Conservation (phyloP, 257 asterid genomes). For the Scutellaria baicalensis region DNA sequence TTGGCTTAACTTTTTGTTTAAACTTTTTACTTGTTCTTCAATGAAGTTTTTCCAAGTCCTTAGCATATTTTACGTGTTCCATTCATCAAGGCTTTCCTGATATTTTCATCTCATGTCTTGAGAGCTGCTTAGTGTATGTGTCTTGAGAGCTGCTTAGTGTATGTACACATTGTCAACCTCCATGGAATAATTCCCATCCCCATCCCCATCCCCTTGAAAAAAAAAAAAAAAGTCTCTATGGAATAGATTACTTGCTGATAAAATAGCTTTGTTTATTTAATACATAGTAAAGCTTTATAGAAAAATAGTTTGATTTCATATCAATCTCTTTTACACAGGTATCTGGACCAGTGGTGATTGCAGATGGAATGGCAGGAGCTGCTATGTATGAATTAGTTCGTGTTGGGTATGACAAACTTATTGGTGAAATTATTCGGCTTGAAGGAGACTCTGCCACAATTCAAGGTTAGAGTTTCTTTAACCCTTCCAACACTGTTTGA, state of each 20-base stretch:
- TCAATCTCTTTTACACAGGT: slow-evolving; percentile 33
- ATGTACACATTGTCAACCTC: no score
- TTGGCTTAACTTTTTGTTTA: not conserved
- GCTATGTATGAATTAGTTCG: slow-evolving; percentile 99
- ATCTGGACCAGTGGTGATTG: slow-evolving; percentile 97
- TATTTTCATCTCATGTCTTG: not conserved
- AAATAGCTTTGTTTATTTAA: not conserved
- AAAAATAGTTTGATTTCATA: not conserved
- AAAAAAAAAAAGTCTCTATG: no score
- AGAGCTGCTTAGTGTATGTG: not conserved
- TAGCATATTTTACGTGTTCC: no score
- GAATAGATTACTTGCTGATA: no score
- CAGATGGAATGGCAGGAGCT: slow-evolving; percentile 99
- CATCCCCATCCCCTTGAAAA: no score
- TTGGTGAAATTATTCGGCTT: slow-evolving; percentile 96
- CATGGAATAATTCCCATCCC: no score
- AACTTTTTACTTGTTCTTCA: not conserved
- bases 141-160: not conserved
- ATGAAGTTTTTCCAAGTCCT: not conserved
- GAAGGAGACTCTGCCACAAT: slow-evolving; percentile 99
- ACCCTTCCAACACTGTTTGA: not conserved
- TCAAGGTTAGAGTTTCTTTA: slow-evolving; percentile 50
- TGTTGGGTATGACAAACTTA: slow-evolving; percentile 93
- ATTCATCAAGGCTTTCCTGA: no score
- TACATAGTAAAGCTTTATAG: not conserved